These are phyloP conservation scores for Patellifolia procumbens DNA, from an alignment of 179 eudicot genomes.

Conservation along the genomic window DNA sequence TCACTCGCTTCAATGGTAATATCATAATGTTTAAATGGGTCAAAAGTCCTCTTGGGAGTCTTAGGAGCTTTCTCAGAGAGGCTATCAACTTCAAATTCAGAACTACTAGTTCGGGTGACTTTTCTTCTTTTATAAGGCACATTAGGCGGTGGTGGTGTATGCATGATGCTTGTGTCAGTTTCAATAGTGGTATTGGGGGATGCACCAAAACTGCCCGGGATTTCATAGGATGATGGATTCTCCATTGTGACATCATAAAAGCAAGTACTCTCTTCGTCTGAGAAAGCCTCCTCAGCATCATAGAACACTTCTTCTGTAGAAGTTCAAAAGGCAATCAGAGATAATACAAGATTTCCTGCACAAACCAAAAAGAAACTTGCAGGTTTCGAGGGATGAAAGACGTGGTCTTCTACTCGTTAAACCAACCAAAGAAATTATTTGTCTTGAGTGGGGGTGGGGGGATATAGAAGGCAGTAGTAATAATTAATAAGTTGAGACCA, in stretches of 20 bases:
- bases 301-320: constrained; percentile 70
- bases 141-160: constrained; percentile 69
- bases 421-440: background rate
- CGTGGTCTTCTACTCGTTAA: background rate
- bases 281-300: constrained; percentile 64
- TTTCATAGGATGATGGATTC: constrained; percentile 43
- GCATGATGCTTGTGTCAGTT: constrained; percentile 28
- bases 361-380: background rate
- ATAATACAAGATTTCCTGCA: constrained; percentile 3
- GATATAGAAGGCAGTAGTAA: background rate
- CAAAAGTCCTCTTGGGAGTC: constrained; percentile 34
- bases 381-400: background rate
- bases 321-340: constrained; percentile 11
- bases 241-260: constrained; percentile 32
- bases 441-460: background rate
- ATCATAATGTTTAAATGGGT: constrained; percentile 46
- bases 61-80: constrained; percentile 43
- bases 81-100: constrained; percentile 36
- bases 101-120: constrained; percentile 43
- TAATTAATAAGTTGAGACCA: background rate
- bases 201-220: constrained; percentile 32
- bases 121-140: constrained; percentile 86
- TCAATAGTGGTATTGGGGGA: constrained; percentile 36
- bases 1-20: constrained; percentile 53
- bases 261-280: constrained; percentile 45